Percentiles rank a stretch among this genome's conserved stretches.
phyloP scores from a whole-genome alignment of 768 basidiomycete species.

The Podaxis mareebaensis region DNA sequence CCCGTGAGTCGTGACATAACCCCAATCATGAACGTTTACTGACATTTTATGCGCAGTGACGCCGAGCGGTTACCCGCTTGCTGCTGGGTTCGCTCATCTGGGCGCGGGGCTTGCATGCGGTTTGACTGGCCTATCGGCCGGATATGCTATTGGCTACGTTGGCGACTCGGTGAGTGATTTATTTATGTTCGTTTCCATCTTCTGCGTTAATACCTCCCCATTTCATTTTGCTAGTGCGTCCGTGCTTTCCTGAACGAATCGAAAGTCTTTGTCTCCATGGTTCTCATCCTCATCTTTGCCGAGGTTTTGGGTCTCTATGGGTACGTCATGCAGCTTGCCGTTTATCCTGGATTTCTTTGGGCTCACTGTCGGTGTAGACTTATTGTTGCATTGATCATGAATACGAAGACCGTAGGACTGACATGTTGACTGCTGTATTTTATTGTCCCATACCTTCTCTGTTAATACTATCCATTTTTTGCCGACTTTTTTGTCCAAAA shows the following conservation, averaged over 20 bases:
- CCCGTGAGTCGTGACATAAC: conserved; percentile 30
- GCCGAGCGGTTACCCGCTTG: conserved; percentile 71
- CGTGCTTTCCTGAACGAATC: conserved; percentile 90
- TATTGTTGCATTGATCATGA: conserved; percentile 91
- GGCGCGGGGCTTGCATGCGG: conserved; percentile 92
- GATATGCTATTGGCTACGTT: conserved; percentile 92
- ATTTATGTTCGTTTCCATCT: neutral
- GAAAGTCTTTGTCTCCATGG: conserved; percentile 93
- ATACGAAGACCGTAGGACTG: conserved; percentile 47
- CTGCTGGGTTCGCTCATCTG: conserved; percentile 88
- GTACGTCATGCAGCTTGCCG: conserved; percentile 37
- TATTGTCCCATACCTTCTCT: conserved; percentile 8
- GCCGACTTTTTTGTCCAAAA: neutral
- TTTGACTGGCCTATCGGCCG: conserved; percentile 87
- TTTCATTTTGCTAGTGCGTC: conserved; percentile 60
- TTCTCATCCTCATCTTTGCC: conserved; percentile 90
- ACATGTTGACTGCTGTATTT: conserved; percentile 11
- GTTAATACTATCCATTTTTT: conserved; percentile 4
- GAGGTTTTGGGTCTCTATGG: conserved; percentile 92
- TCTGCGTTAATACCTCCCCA: neutral
- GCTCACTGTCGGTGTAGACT: conserved; percentile 40
- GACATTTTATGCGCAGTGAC: conserved; percentile 45
- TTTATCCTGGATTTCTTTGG: neutral
- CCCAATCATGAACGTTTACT: conserved; percentile 14
- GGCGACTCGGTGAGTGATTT: conserved; percentile 80